phyloP scores from a whole-genome alignment of 2,329 filamentous ascomycete genomes.

The Verticillium zaregamsianum region DNA sequence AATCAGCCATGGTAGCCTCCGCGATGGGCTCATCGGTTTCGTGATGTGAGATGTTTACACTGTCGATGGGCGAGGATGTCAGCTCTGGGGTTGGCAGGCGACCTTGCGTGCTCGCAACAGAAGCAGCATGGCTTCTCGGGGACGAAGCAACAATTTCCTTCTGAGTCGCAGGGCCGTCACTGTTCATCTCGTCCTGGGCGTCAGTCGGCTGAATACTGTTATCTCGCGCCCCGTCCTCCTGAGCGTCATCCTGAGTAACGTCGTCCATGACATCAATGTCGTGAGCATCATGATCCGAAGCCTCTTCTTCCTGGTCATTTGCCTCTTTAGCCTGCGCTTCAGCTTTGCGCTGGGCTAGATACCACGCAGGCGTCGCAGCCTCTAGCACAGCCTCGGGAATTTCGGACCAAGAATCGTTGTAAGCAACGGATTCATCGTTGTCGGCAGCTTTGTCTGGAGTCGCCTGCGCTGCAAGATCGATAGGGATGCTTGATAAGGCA shows the following conservation, averaged over 20 bases:
- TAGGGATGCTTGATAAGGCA: not conserved
- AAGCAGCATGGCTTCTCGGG: not conserved
- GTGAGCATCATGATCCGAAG: not conserved
- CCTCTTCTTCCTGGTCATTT: not conserved
- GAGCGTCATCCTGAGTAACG: not conserved
- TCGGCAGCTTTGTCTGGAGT: not conserved
- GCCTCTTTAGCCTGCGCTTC: slow-evolving; percentile 6
- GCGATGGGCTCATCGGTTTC: not conserved
- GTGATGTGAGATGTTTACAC: not conserved
- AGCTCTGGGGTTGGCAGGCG: slow-evolving; percentile 51
- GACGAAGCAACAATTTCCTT: not conserved
- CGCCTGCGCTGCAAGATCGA: not conserved
- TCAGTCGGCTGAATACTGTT: slow-evolving; percentile 5
- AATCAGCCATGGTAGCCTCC: not conserved
- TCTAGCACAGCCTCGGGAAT: slow-evolving; percentile 38
- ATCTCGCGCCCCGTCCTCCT: not conserved
- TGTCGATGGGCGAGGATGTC: slow-evolving; percentile 35
- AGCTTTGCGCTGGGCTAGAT: slow-evolving; percentile 6
- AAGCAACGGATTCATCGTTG: not conserved
- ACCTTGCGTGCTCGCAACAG: slow-evolving; percentile 13
- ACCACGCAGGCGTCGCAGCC: slow-evolving; percentile 39
- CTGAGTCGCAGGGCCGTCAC: not conserved
- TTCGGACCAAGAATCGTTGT: not conserved
- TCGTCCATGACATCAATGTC: not conserved
- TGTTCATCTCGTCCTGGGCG: not conserved